phyloP scores from a whole-genome alignment of 2,329 filamentous ascomycete species.

The Coleophoma cylindrospora region DNA sequence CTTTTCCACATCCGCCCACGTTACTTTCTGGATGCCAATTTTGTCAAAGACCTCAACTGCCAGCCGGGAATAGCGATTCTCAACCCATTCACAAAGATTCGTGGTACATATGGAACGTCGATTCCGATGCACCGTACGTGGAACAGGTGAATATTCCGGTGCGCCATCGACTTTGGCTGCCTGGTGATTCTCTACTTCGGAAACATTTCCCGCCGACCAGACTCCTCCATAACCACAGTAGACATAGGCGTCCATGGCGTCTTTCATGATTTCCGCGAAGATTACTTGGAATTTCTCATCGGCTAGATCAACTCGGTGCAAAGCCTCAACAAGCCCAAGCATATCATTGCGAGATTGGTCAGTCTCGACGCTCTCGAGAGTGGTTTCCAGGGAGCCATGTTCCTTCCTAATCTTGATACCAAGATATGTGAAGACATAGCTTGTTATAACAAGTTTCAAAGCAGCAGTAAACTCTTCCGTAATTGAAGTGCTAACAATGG shows the following conservation, averaged over 20 bases:
- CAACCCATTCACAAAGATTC: constrained; percentile 62
- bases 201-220: constrained; percentile 37
- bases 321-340: constrained; percentile 48
- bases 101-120: constrained; percentile 49
- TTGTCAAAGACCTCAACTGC: constrained; percentile 54
- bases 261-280: constrained; percentile 67
- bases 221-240: constrained; percentile 55
- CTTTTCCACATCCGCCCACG: constrained; percentile 54
- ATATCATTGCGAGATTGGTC: constrained; percentile 44
- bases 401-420: constrained; percentile 15
- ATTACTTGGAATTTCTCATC: constrained; percentile 66
- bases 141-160: constrained; percentile 18
- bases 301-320: constrained; percentile 62
- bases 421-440: constrained; percentile 46
- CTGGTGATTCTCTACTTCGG: neutral
- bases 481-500: constrained; percentile 60
- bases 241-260: constrained; percentile 59
- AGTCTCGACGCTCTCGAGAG: constrained; percentile 15
- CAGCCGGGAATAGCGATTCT: constrained; percentile 60
- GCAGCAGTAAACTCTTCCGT: constrained; percentile 47
- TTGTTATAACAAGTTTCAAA: constrained; percentile 47
- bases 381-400: constrained; percentile 7
- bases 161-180: neutral
- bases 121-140: constrained; percentile 25
- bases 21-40: constrained; percentile 31